phyloP scores from a whole-genome alignment of 2,329 filamentous ascomycete species.

The Venturia effusa region DNA sequence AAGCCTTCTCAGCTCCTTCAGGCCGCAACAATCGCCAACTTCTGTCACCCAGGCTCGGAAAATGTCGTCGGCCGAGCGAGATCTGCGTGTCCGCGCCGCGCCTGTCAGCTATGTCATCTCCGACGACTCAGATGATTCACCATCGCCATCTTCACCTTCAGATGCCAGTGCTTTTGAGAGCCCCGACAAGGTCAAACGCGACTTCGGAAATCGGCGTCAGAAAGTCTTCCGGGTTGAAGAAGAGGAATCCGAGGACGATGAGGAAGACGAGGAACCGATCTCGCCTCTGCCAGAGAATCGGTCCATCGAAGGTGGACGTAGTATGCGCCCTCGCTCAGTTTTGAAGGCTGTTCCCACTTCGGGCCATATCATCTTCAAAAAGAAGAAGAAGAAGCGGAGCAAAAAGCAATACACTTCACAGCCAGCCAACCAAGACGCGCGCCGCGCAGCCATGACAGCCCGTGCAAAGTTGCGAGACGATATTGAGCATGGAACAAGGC shows the following conservation, averaged over 20 bases:
- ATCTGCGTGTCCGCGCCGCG: constrained; percentile 5
- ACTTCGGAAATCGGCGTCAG: background rate
- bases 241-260: background rate
- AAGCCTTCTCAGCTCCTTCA: constrained; percentile 19
- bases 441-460: constrained; percentile 22
- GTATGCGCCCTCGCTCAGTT: constrained; percentile 5
- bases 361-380: background rate
- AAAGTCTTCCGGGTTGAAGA: background rate
- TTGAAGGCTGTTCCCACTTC: background rate
- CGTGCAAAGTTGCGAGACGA: constrained; percentile 30
- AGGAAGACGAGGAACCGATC: background rate
- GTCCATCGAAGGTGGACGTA: background rate
- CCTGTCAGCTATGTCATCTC: constrained; percentile 9
- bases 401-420: background rate
- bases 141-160: background rate
- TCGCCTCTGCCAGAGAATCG: background rate
- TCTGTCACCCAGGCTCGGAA: constrained; percentile 15
- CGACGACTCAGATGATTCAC: constrained; percentile 12
- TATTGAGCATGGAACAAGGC: constrained; percentile 31
- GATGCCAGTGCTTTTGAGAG: constrained; percentile 7
- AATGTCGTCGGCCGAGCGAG: constrained; percentile 6
- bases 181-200: constrained; percentile 2
- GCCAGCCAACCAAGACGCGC: background rate
- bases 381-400: background rate
- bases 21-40: constrained; percentile 17